Conservation (phyloP, 2,329 filamentous ascomycete genomes). For the Leptosphaerulina australis region DNA sequence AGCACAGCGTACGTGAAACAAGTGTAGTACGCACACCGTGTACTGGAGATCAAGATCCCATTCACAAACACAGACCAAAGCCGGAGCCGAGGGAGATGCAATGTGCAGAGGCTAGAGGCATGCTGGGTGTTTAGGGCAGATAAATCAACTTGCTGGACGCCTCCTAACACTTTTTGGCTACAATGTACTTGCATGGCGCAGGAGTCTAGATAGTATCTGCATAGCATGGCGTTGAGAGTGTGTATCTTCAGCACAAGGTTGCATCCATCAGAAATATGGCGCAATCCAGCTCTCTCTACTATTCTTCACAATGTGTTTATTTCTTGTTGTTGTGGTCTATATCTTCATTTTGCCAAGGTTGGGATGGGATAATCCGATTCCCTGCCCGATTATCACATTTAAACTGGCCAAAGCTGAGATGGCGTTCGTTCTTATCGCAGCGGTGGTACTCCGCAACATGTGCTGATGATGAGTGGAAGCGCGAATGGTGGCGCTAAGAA, state of each 20-base stretch:
- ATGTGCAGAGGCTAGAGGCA: not conserved
- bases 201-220: constrained; percentile 6
- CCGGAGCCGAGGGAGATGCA: not conserved
- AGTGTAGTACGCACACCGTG: constrained; percentile 16
- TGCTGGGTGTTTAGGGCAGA: not conserved
- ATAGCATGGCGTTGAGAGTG: constrained; percentile 17
- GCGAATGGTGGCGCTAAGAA: constrained; percentile 6
- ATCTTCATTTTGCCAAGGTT: not conserved
- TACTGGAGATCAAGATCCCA: not conserved
- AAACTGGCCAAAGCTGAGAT: too few relatives aligned
- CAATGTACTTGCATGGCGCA: constrained; percentile 8
- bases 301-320: not conserved
- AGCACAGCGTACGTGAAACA: constrained; percentile 30
- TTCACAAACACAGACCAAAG: not conserved
- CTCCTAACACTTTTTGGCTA: not conserved
- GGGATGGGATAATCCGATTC: not conserved
- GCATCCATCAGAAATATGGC: not conserved
- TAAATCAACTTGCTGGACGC: not conserved
- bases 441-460: not conserved
- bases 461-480: not conserved
- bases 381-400: not conserved
- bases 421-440: not conserved
- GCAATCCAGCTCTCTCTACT: not conserved
- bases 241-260: not conserved
- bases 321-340: not conserved